Evolutionary conservation across 306 rosid species (phyloP).

Genomic region (Cucurbita moschata): DNA sequence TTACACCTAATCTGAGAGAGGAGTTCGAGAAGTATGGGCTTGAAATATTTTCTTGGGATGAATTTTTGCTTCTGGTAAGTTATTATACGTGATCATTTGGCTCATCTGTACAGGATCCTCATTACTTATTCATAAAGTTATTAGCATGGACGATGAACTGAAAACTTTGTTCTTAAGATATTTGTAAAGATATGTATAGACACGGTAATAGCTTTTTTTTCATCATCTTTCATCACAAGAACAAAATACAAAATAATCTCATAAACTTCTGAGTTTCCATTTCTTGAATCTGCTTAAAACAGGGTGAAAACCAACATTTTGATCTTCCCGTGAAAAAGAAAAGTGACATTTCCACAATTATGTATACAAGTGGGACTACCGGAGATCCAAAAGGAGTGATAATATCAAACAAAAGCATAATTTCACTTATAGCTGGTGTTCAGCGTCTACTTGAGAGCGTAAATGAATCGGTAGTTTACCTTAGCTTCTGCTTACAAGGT

Average conservation of each 20-base stretch:
- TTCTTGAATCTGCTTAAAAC: conserved; percentile 10
- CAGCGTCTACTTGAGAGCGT: conserved; percentile 49
- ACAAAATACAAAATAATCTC: neutral
- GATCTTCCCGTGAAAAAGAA: conserved; percentile 73
- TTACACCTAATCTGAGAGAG: conserved; percentile 58
- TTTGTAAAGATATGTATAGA: neutral
- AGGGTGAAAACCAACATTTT: conserved; percentile 59
- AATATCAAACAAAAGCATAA: conserved; percentile 78
- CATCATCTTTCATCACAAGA: neutral
- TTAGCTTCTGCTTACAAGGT: neutral
- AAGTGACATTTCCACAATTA: conserved; percentile 77
- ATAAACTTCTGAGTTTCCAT: neutral
- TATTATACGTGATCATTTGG: conserved; percentile 1
- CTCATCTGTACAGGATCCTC: neutral
- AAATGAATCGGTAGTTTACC: conserved; percentile 52
- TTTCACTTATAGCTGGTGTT: conserved; percentile 70
- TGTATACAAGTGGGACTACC: conserved; percentile 98
- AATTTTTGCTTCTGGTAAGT: conserved; percentile 63
- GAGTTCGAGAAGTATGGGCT: conserved; percentile 44
- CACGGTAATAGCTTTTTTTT: neutral
- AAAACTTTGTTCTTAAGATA: neutral
- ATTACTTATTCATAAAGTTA: neutral
- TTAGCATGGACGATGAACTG: neutral
- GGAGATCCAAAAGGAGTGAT: conserved; percentile 97
- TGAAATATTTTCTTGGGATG: conserved; percentile 65